These are phyloP conservation scores for Crotalaria pallida DNA, from an alignment of 306 rosid genomes.

Conservation along the genomic window DNA sequence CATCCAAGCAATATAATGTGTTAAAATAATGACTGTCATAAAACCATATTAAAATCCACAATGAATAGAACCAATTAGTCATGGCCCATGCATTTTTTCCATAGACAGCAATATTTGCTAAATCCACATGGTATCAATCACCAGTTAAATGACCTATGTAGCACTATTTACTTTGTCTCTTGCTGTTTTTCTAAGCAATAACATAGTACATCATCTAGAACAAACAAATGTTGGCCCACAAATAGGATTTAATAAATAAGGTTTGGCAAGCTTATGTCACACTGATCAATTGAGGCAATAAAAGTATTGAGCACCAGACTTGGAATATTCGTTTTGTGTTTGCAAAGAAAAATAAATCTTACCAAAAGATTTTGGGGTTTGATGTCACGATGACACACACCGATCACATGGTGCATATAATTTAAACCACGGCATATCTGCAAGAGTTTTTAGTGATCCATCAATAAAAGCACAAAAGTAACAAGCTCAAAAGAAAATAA, in stretches of 20 bases:
- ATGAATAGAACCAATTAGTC: neutral
- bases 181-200: neutral
- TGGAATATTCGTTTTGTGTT: neutral
- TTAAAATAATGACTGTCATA: neutral
- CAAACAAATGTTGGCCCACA: neutral
- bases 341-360: slow-evolving; percentile 13
- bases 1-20: neutral
- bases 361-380: slow-evolving; percentile 96
- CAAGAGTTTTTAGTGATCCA: slow-evolving; percentile 6
- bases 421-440: slow-evolving; percentile 90
- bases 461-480: slow-evolving; percentile 1
- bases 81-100: neutral
- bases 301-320: neutral
- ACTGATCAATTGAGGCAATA: neutral
- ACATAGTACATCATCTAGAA: neutral
- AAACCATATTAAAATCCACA: neutral
- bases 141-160: neutral
- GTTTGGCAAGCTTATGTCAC: neutral
- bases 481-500: neutral
- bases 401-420: slow-evolving; percentile 77
- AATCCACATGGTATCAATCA: neutral
- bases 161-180: neutral
- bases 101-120: neutral
- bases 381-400: slow-evolving; percentile 92
- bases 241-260: neutral